These are phyloP conservation scores for Croton setiger DNA, from an alignment of 441 rosid species.

Conservation along the genomic window DNA sequence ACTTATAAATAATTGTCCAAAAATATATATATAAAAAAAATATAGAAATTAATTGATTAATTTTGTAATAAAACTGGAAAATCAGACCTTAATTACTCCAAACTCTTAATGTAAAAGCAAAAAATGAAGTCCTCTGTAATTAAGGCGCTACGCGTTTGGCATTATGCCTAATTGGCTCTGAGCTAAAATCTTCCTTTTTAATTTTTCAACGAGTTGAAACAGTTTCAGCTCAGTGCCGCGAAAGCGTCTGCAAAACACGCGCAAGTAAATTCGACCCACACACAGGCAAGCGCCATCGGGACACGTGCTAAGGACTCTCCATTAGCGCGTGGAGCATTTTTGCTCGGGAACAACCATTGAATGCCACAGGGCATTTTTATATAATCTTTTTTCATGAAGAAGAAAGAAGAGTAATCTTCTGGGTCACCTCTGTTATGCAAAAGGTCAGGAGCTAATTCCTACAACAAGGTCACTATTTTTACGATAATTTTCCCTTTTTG, in stretches of 20 bases:
- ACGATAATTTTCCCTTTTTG: constrained; percentile 2
- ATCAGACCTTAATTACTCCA: not conserved
- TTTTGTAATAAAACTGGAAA: no score
- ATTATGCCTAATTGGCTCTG: not conserved
- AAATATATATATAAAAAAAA: no score
- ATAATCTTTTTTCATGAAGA: not conserved
- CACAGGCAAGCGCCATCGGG: no score
- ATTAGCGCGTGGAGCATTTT: constrained; percentile 6
- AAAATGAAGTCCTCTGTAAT: no score
- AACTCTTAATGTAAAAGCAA: not conserved
- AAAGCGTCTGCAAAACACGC: constrained; percentile 1
- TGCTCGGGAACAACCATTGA: not conserved
- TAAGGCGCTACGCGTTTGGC: constrained; percentile 12
- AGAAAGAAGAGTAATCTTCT: constrained; percentile 13
- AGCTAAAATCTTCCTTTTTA: constrained; percentile 10
- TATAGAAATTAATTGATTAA: no score
- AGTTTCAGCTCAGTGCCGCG: not conserved
- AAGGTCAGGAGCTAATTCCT: not conserved
- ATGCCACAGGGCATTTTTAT: constrained; percentile 2
- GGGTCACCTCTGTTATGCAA: constrained; percentile 13
- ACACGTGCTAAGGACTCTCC: not conserved
- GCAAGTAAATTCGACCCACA: not conserved
- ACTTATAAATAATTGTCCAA: no score
- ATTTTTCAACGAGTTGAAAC: constrained; percentile 2
- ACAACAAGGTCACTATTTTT: constrained; percentile 12